Percentiles rank a stretch among this genome's conserved stretches.
These are phyloP conservation scores for Ensete glaucum DNA, from an alignment of 176 grass and related monocot species.

Conservation along the genomic window DNA sequence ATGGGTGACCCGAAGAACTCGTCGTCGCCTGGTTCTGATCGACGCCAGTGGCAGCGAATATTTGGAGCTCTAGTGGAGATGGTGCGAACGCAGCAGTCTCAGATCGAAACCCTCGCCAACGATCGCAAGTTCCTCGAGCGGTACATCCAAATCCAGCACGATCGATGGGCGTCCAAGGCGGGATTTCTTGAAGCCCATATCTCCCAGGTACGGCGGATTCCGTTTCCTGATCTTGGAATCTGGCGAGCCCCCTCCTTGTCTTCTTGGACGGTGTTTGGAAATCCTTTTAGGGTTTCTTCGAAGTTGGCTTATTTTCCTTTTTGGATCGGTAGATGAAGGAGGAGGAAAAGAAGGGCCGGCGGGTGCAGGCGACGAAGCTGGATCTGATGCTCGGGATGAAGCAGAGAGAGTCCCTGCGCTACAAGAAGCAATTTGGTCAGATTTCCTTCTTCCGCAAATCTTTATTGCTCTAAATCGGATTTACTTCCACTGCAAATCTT, in stretches of 20 bases:
- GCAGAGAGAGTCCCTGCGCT: constrained; percentile 21
- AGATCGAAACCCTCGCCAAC: constrained; percentile 21
- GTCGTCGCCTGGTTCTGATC: neutral
- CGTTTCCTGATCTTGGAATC: neutral
- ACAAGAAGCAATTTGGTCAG: constrained; percentile 33
- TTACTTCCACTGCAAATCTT: neutral
- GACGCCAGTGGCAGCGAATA: constrained; percentile 20
- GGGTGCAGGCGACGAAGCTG: constrained; percentile 9
- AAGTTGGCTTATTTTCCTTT: neutral
- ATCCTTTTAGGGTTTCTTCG: neutral
- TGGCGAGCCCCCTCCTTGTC: neutral
- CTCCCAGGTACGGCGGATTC: constrained; percentile 13
- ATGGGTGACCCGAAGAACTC: constrained; percentile 1
- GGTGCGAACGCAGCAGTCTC: constrained; percentile 27
- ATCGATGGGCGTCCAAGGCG: constrained; percentile 7
- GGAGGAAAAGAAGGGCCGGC: neutral
- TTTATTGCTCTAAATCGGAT: neutral
- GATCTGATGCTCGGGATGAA: constrained; percentile 21
- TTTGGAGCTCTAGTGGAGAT: constrained; percentile 25
- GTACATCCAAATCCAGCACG: constrained; percentile 27
- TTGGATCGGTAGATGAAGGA: constrained; percentile 14
- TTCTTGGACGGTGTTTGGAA: neutral
- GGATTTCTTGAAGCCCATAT: constrained; percentile 12
- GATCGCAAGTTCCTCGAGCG: constrained; percentile 24
- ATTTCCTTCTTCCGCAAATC: neutral